Evolutionary conservation across 768 basidiomycete genomes (phyloP), one percentile per base, ranked within the genome.

Genomic region (Suillus alpinus): DNA sequence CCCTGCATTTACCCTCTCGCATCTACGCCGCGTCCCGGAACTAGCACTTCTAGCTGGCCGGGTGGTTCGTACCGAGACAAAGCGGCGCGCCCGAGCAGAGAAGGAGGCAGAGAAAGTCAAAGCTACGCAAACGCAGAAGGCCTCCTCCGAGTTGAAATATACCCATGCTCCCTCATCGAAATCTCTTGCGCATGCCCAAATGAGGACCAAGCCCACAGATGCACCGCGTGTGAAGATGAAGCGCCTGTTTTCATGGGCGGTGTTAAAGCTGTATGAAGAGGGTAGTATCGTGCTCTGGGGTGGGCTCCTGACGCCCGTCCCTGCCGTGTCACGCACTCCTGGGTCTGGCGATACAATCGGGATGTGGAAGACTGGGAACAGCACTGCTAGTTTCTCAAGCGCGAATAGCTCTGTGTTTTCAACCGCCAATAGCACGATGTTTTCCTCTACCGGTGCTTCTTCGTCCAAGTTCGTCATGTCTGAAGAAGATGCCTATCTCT

Each of bases 281-380:
- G 92, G 91, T n/a, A 84, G 81, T 59, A 84, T 92, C 60, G 78
- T 91, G 0, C 71, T 89, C 3, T 91, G 88, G 86, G 86, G 89
- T 60, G 88, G 89, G 0, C 84, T 86, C 3, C 75, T 77, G 14
- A 77, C 73, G 57, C 34, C 40, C 56, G 29, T 44, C 12, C n/a
- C 53, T 14, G 51, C 32, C 53, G 56, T 20, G 61, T 60, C 5
- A 31, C 55, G 23, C 51, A 16, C 41, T 62, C 5, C 61, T 14
- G 26, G 59, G 59, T 14, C 63, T 51, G 10, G 31, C 29, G 66
- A 75, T 34, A 63, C 71, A 6, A 76, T 73, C 36, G 67, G 68
- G 9, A 67, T 88, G 36, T 91, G 89, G 89, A 85, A 80, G 51
- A 65, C 68, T 26, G 63, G 66, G 57, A 58, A 57, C 23, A 68